phyloP scores from a whole-genome alignment of 2,329 filamentous ascomycete genomes.

The Ceratocystis variospora region DNA sequence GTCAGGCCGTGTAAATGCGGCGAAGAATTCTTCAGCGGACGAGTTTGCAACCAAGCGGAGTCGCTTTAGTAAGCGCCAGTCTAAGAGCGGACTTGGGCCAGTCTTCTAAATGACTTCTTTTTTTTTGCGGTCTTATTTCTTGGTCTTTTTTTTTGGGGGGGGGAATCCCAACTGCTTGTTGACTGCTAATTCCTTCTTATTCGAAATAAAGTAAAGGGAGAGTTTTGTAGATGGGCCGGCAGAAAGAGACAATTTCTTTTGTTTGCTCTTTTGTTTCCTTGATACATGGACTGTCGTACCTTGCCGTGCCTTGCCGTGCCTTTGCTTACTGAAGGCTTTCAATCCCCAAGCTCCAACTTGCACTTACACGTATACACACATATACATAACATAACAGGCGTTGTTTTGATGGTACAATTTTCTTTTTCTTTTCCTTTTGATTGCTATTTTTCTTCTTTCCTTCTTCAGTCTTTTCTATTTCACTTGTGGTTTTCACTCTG shows the following conservation, averaged over 20 bases:
- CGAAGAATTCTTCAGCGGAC: constrained; percentile 46
- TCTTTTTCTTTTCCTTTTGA: constrained; percentile 1
- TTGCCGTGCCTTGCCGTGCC: background rate
- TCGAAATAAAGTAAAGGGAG: no score
- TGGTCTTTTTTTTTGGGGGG: constrained; percentile 16
- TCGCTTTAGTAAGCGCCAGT: constrained; percentile 82
- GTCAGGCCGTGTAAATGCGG: constrained; percentile 40
- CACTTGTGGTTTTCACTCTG: background rate
- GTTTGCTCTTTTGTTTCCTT: constrained; percentile 21
- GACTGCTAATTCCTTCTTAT: no score
- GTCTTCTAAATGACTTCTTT: constrained; percentile 46
- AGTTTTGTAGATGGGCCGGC: no score
- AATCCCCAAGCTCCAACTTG: background rate
- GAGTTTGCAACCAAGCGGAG: constrained; percentile 42
- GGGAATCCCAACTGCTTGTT: no score
- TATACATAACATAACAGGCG: background rate
- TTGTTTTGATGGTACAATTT: constrained; percentile 17
- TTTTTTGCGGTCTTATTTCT: constrained; percentile 20
- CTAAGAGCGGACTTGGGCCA: constrained; percentile 82
- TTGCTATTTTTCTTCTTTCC: constrained; percentile 10
- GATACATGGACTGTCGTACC: background rate
- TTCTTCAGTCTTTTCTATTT: background rate
- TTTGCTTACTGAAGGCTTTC: background rate
- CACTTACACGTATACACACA: background rate
- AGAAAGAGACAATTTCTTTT: constrained; percentile 9